phyloP scores from a whole-genome alignment of 768 basidiomycete genomes.

The Amanita rubescens region DNA sequence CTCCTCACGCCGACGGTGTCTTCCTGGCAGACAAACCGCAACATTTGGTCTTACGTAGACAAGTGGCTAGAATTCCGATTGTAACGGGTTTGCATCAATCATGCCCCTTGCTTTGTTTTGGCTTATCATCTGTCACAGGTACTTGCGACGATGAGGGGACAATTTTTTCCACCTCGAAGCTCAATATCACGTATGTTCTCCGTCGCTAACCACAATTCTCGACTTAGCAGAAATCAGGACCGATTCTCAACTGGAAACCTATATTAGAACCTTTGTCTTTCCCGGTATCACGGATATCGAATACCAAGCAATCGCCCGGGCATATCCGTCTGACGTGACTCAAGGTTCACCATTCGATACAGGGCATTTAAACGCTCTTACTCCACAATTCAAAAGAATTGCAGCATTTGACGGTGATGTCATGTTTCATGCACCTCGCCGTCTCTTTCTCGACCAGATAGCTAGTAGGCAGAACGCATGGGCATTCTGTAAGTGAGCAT shows the following conservation, averaged over 20 bases:
- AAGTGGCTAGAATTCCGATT: constrained; percentile 41
- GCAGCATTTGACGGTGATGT: constrained; percentile 30
- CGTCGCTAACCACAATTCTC: not conserved
- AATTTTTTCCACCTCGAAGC: constrained; percentile 33
- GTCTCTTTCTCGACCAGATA: constrained; percentile 27
- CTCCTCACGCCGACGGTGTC: constrained; percentile 42
- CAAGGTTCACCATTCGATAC: constrained; percentile 51
- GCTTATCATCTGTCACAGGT: constrained; percentile 18
- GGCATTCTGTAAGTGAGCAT: constrained; percentile 27
- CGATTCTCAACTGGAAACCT: too few relatives aligned
- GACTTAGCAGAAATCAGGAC: too few relatives aligned
- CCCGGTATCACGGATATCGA: not conserved
- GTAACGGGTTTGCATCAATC: constrained; percentile 28
- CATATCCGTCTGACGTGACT: constrained; percentile 30
- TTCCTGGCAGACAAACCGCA: constrained; percentile 39
- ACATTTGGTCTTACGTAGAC: constrained; percentile 32
- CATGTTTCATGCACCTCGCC: constrained; percentile 25
- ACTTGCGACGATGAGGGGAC: constrained; percentile 55
- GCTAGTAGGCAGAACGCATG: constrained; percentile 32
- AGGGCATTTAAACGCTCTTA: constrained; percentile 31
- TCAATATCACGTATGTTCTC: constrained; percentile 34
- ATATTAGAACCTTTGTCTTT: not conserved
- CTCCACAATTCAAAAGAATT: constrained; percentile 34
- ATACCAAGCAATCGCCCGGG: not conserved
- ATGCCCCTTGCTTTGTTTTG: too few relatives aligned